Percentiles rank a stretch among this genome's conserved stretches.
Conservation (phyloP, 441 rosid species). For the Erysimum cheiri region DNA sequence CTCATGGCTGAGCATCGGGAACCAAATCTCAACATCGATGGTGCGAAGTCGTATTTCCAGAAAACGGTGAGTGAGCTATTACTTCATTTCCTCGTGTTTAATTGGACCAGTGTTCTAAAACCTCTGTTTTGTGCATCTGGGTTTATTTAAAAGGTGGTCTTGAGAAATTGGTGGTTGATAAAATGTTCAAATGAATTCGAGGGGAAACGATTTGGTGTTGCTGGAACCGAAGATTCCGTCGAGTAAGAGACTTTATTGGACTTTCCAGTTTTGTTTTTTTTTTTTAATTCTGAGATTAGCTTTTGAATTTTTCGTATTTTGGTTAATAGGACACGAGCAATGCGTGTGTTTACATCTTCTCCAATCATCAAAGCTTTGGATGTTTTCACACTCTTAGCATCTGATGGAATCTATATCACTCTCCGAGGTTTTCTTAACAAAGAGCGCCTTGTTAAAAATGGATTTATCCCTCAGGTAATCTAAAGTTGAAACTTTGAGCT, state of each 20-base stretch:
- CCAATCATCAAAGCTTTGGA: constrained; percentile 64
- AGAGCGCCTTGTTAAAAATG: constrained; percentile 51
- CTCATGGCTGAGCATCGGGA: constrained; percentile 17
- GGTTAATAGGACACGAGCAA: constrained; percentile 47
- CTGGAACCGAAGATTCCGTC: constrained; percentile 52
- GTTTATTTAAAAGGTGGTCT: constrained; percentile 53
- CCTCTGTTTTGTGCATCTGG: background rate
- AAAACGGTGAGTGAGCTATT: constrained; percentile 38
- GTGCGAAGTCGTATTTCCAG: constrained; percentile 43
- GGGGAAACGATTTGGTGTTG: constrained; percentile 74
- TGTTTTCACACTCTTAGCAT: constrained; percentile 63
- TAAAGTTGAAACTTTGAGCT: background rate
- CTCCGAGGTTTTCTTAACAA: constrained; percentile 65
- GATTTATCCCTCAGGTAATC: constrained; percentile 66
- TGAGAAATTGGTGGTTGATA: constrained; percentile 84
- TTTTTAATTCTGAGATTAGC: background rate
- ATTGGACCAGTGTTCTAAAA: background rate
- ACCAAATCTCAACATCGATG: constrained; percentile 6
- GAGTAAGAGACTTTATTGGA: constrained; percentile 49
- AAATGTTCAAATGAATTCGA: constrained; percentile 54
- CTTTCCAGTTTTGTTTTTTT: background rate
- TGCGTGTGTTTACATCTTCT: constrained; percentile 69
- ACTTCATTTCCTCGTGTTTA: background rate
- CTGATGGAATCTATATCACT: constrained; percentile 60
- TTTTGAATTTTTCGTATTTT: background rate